phyloP scores from a whole-genome alignment of 768 basidiomycete genomes.

The Agaricus subrufescens region DNA sequence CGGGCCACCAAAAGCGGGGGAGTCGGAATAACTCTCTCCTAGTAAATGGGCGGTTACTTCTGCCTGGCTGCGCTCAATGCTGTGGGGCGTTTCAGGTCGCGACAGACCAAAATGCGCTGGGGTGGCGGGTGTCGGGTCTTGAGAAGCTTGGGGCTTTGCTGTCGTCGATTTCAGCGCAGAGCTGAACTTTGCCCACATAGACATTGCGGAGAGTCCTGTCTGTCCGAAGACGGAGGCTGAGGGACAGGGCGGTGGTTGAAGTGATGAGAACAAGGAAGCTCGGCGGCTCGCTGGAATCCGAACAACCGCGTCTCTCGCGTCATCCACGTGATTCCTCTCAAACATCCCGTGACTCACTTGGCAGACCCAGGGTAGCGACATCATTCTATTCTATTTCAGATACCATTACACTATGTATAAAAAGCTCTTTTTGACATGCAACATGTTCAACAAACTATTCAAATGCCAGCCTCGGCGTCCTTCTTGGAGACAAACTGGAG shows the following conservation, averaged over 20 bases:
- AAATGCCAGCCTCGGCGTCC: slow-evolving; percentile 42
- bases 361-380: no score
- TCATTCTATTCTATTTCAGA: slow-evolving; percentile 2
- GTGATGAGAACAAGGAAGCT: slow-evolving; percentile 2
- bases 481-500: slow-evolving; percentile 74
- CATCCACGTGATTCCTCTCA: slow-evolving; percentile 10
- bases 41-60: slow-evolving; percentile 48
- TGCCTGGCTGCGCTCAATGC: slow-evolving; percentile 14
- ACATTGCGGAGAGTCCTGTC: not conserved
- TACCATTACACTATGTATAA: slow-evolving; percentile 5
- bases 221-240: not conserved
- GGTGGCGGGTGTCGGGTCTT: slow-evolving; percentile 22
- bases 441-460: slow-evolving; percentile 9
- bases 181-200: slow-evolving; percentile 64
- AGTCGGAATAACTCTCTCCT: slow-evolving; percentile 45
- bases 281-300: not conserved
- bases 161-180: slow-evolving; percentile 42
- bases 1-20: slow-evolving; percentile 13
- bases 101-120: slow-evolving; percentile 7
- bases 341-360: not conserved
- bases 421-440: slow-evolving; percentile 1
- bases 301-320: slow-evolving; percentile 12
- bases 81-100: not conserved
- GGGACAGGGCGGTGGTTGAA: not conserved
- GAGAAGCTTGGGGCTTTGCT: slow-evolving; percentile 17